Conservation (phyloP, 768 basidiomycete species). For the Rhodosporidiobolus sp. region DNA sequence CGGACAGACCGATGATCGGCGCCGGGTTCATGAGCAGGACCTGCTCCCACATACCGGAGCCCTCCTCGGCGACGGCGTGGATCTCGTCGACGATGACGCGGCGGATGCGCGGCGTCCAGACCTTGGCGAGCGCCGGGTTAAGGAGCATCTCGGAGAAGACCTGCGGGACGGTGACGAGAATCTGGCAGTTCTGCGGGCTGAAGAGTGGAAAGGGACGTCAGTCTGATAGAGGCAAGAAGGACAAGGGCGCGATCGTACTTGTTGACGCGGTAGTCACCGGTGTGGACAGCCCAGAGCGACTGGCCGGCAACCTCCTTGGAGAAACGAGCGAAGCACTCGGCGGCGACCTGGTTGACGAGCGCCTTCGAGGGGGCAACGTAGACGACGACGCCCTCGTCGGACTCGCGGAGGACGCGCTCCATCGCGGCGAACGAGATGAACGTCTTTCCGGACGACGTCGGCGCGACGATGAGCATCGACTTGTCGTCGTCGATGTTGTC, state of each 20-base stretch:
- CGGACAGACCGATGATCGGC: slow-evolving; percentile 70
- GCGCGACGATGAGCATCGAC: slow-evolving; percentile 62
- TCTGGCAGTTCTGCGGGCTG: slow-evolving; percentile 66
- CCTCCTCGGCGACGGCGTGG: slow-evolving; percentile 67
- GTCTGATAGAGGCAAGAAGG: background rate
- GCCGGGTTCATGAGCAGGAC: slow-evolving; percentile 63
- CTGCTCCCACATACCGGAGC: slow-evolving; percentile 73
- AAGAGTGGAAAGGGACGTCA: slow-evolving; percentile 40
- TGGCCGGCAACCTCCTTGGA: slow-evolving; percentile 61
- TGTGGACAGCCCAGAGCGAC: slow-evolving; percentile 49
- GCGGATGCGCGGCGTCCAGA: slow-evolving; percentile 65
- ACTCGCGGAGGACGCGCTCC: slow-evolving; percentile 63
- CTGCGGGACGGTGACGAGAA: slow-evolving; percentile 71
- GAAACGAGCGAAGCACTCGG: slow-evolving; percentile 61
- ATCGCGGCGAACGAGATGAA: slow-evolving; percentile 76
- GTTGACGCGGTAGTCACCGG: slow-evolving; percentile 40
- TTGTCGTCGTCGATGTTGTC: slow-evolving; percentile 61
- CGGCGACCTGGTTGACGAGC: slow-evolving; percentile 63
- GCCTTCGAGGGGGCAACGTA: slow-evolving; percentile 76
- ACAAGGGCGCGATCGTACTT: slow-evolving; percentile 5
- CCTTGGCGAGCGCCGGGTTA: slow-evolving; percentile 61
- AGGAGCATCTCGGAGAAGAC: slow-evolving; percentile 67
- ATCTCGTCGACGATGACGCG: slow-evolving; percentile 66
- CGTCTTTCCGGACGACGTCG: slow-evolving; percentile 57
- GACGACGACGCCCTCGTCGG: slow-evolving; percentile 66